Evolutionary conservation across 2,329 filamentous ascomycete species (phyloP), one percentile per base, ranked within the genome.

Genomic region (Diaporthe sp.): DNA sequence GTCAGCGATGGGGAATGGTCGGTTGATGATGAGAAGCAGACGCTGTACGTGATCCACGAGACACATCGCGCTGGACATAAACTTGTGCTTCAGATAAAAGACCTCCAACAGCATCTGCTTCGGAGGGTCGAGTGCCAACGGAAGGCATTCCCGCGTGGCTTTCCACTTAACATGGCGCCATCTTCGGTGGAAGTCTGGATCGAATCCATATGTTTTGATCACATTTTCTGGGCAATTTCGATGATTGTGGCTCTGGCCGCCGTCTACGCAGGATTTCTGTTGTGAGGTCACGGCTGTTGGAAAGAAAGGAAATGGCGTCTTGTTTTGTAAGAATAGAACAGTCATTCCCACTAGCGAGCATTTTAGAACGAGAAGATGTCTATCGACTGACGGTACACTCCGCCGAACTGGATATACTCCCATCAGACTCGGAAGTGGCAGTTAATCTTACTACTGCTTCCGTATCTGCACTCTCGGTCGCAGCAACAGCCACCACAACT

Each of bases 361-460:
- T 17, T 37, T 7, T 19, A 10, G 44, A 53, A 68, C 6, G 12
- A 39, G 19, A 37, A 19, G 46, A 68, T 39, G 9, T 15, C 62
- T 68, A 39, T 68, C 3, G 34, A 53, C 31, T 74, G 8, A 86
- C 81, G n/a, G 73, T 77, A 61, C 85, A 86, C 72, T 79, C 77
- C 2, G 82, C 82, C 3, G 79, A 79, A 3, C 79, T 79, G 7
- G 76, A 77, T 15, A 83, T 80, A 5, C 69, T 74, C 2, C 77
- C 74, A 75, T 88, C 82, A 13, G 86, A 87, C 82, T 88, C 87
- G 0, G 87, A 88, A 17, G 81, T 86, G n/a, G 82, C 87, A 39
- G 82, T 85, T 58, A 89, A 74, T 55, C 80, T 87, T 6, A 89
- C 84, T 1, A 84, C 82, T 0, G 84, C 87, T 8, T 79, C 79